Conservation (phyloP, 208 protist genomes). For the Trichomonas vaginalis region DNA sequence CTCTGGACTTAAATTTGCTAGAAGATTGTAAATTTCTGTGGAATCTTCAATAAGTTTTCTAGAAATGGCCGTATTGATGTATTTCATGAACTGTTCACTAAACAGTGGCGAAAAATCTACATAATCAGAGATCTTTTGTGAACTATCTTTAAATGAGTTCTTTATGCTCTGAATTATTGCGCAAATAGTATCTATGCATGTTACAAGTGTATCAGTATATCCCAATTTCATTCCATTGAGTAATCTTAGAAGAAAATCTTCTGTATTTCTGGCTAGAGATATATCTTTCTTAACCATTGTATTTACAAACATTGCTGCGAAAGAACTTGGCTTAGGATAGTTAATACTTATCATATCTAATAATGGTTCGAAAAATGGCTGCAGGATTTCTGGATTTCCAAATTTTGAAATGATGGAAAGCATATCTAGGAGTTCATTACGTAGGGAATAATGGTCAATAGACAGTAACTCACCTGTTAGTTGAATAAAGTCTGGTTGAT, state of each 20-base stretch:
- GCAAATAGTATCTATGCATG: not conserved
- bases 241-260: not conserved
- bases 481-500: not conserved
- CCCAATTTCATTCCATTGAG: not conserved
- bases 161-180: not conserved
- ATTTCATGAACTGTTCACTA: not conserved
- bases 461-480: not conserved
- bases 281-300: not conserved
- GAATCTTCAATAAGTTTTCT: not conserved
- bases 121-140: too few species aligned
- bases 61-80: not conserved
- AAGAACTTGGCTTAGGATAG: not conserved
- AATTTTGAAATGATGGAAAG: not conserved
- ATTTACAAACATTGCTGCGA: not conserved
- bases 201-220: not conserved
- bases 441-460: not conserved
- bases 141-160: too few species aligned
- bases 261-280: not conserved
- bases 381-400: not conserved
- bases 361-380: not conserved
- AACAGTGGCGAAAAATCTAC: not conserved
- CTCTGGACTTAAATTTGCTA: not conserved
- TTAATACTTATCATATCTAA: not conserved
- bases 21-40: not conserved
- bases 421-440: not conserved